Evolutionary conservation across 1,139 yeast genomes (phyloP).

Genomic region (Pichia kudriavzevii): DNA sequence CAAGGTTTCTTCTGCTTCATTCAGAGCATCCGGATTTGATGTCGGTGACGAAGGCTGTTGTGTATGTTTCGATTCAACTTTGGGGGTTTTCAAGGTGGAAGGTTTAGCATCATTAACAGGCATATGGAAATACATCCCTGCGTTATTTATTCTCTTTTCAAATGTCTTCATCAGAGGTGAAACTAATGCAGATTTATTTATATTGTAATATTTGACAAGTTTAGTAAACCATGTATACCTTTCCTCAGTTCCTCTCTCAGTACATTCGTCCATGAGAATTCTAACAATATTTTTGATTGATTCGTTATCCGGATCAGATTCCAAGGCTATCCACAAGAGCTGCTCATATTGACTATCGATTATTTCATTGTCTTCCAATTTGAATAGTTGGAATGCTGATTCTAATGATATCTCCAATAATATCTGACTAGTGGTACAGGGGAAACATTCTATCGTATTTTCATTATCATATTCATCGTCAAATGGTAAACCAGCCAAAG

Average conservation of each 20-base stretch:
- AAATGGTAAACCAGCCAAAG: constrained; percentile 23
- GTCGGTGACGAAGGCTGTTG: neutral
- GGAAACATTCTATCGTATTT: constrained; percentile 29
- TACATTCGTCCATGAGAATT: constrained; percentile 27
- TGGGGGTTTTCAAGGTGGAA: neutral
- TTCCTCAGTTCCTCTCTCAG: constrained; percentile 17
- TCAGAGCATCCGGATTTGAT: constrained; percentile 10
- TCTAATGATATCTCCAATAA: constrained; percentile 30
- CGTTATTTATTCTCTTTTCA: constrained; percentile 24
- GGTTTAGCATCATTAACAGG: constrained; percentile 2
- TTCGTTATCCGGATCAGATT: constrained; percentile 29
- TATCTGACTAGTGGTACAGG: constrained; percentile 30
- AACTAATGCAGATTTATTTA: constrained; percentile 30
- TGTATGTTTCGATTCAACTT: neutral
- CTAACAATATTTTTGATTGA: constrained; percentile 23
- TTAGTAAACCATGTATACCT: constrained; percentile 32
- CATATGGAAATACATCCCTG: constrained; percentile 24
- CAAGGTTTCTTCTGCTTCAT: constrained; percentile 23
- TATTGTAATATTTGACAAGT: constrained; percentile 30
- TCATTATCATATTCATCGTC: constrained; percentile 21
- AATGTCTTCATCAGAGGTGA: constrained; percentile 24
- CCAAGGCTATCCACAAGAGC: constrained; percentile 37
- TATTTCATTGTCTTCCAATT: constrained; percentile 26
- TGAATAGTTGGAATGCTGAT: constrained; percentile 32
- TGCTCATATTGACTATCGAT: constrained; percentile 30